Percentiles rank a stretch among this genome's conserved stretches.
These are phyloP conservation scores for Turritis glabra DNA, from an alignment of 345 rosid species.

Conservation along the genomic window DNA sequence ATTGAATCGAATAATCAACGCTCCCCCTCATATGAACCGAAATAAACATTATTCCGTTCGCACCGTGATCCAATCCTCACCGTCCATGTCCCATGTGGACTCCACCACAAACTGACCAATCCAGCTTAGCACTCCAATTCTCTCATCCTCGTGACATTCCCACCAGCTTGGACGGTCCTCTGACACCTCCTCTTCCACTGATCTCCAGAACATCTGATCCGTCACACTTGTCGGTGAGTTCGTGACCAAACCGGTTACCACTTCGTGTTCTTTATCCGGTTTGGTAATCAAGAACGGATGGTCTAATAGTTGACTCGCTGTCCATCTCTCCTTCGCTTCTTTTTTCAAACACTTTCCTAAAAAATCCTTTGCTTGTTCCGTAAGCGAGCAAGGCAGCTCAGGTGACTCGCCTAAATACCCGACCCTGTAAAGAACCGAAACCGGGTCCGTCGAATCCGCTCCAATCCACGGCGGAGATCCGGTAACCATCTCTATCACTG, in stretches of 20 bases:
- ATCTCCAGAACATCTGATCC: constrained; percentile 65
- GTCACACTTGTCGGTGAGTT: constrained; percentile 78
- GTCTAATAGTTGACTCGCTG: constrained; percentile 47
- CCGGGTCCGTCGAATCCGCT: constrained; percentile 38
- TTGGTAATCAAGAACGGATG: constrained; percentile 47
- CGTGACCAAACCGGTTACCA: constrained; percentile 33
- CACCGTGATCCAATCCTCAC: constrained; percentile 58
- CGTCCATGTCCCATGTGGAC: constrained; percentile 51
- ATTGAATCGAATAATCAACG: neutral
- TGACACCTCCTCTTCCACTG: constrained; percentile 38
- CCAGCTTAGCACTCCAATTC: constrained; percentile 51
- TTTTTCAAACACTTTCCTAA: constrained; percentile 55
- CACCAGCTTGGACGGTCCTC: constrained; percentile 26
- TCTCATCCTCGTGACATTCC: constrained; percentile 40
- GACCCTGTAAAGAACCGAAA: constrained; percentile 48
- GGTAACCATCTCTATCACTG: constrained; percentile 75
- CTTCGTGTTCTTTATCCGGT: constrained; percentile 33
- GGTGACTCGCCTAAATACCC: constrained; percentile 53
- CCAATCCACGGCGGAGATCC: constrained; percentile 53
- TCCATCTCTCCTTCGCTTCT: constrained; percentile 58
- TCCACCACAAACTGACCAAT: constrained; percentile 20
- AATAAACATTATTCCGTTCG: constrained; percentile 33
- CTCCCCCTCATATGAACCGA: constrained; percentile 24
- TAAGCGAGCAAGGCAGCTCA: constrained; percentile 46
- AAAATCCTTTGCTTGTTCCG: constrained; percentile 62